Conservation (phyloP, 257 asterid species). For the Cruciata laevipes region DNA sequence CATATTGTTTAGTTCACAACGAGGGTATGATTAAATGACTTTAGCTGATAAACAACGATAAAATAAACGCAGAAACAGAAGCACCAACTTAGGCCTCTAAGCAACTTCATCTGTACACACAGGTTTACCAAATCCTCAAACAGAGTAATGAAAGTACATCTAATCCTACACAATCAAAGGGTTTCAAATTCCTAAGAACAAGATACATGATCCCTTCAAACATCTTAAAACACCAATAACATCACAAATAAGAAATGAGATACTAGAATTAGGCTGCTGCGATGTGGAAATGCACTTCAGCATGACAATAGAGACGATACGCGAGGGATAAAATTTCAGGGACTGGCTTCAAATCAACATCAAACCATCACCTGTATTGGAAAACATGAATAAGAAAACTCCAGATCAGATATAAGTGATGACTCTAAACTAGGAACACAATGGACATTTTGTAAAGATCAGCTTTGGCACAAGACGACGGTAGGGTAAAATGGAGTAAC, state of each 20-base stretch:
- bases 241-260: conserved; percentile 16
- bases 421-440: no score
- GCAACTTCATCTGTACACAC: conserved; percentile 31
- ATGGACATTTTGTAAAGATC: no score
- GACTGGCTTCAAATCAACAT: conserved; percentile 24
- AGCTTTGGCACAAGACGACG: background rate
- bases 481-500: background rate
- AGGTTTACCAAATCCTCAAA: conserved; percentile 12
- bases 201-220: conserved; percentile 21
- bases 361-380: conserved; percentile 40
- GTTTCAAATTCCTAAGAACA: conserved; percentile 26
- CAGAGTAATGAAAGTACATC: conserved; percentile 9
- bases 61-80: conserved; percentile 1
- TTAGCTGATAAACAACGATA: background rate
- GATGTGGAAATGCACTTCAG: conserved; percentile 25
- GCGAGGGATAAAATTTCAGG: conserved; percentile 23
- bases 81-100: conserved; percentile 13
- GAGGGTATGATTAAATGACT: background rate
- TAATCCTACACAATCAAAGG: conserved; percentile 19
- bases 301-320: conserved; percentile 25
- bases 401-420: conserved; percentile 1
- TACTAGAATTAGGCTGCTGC: conserved; percentile 17
- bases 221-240: conserved; percentile 23
- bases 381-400: conserved; percentile 7
- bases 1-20: background rate